A percentile compares a stretch with the other conserved stretches of the same genome.
Evolutionary conservation across 805 yeast genomes (phyloP).

Genomic region (Starmerella roubikii): DNA sequence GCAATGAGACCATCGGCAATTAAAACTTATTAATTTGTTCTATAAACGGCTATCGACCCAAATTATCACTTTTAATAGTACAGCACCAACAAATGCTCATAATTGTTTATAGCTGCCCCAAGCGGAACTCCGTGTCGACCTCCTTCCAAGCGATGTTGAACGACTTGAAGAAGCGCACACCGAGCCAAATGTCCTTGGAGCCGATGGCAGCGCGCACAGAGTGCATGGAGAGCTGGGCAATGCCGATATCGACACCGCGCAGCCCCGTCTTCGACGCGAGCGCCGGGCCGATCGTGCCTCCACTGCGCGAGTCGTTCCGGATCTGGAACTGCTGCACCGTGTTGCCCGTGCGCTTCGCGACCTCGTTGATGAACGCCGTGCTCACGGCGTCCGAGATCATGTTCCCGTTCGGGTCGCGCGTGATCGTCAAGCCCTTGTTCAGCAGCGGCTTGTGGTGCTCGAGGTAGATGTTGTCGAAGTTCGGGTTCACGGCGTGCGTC

Average conservation of each 20-base stretch:
- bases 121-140: slow-evolving; percentile 28
- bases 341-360: slow-evolving; percentile 54
- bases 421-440: slow-evolving; percentile 57
- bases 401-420: slow-evolving; percentile 67
- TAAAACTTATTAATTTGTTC: too few relatives aligned
- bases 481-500: slow-evolving; percentile 69
- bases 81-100: neutral
- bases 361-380: slow-evolving; percentile 51
- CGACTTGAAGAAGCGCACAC: slow-evolving; percentile 55
- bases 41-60: too few relatives aligned
- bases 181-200: slow-evolving; percentile 61
- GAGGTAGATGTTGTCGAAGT: slow-evolving; percentile 42
- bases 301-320: slow-evolving; percentile 71
- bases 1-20: too few relatives aligned
- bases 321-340: slow-evolving; percentile 67
- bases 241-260: slow-evolving; percentile 62
- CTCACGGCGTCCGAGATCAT: slow-evolving; percentile 75
- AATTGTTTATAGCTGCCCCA: slow-evolving; percentile 20
- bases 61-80: neutral
- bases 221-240: slow-evolving; percentile 78
- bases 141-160: slow-evolving; percentile 57
- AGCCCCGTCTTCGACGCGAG: slow-evolving; percentile 29
- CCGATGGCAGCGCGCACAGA: slow-evolving; percentile 74
- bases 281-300: slow-evolving; percentile 77
- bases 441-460: slow-evolving; percentile 72